phyloP scores from a whole-genome alignment of 2,329 filamentous ascomycete genomes.

The Botrytis fragariae region DNA sequence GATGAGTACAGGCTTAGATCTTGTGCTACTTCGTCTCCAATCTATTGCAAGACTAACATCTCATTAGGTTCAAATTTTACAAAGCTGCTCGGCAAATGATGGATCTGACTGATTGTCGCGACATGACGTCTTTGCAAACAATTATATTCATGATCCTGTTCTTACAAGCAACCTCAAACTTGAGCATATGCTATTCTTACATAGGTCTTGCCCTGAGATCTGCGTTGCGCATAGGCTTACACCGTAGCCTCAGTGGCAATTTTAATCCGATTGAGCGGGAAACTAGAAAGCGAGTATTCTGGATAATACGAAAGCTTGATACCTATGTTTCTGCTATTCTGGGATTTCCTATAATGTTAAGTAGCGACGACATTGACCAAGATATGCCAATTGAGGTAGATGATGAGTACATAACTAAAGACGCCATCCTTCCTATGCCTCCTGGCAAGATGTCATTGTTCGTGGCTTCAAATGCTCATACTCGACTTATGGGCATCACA shows the following conservation, averaged over 20 bases:
- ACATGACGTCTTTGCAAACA: slow-evolving; percentile 70
- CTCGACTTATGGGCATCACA: slow-evolving; percentile 61
- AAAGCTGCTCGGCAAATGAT: slow-evolving; percentile 64
- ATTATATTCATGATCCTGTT: slow-evolving; percentile 80
- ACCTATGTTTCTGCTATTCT: slow-evolving; percentile 67
- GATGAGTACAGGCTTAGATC: neutral
- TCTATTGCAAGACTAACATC: slow-evolving; percentile 17
- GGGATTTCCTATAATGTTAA: slow-evolving; percentile 63
- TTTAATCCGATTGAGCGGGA: slow-evolving; percentile 63
- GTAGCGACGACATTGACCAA: slow-evolving; percentile 65
- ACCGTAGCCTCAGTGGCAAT: slow-evolving; percentile 65
- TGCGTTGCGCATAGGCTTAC: slow-evolving; percentile 73
- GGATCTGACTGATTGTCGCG: slow-evolving; percentile 67
- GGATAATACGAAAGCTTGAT: slow-evolving; percentile 67
- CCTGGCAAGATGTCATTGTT: slow-evolving; percentile 55
- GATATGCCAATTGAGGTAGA: slow-evolving; percentile 63
- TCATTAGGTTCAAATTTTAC: slow-evolving; percentile 69
- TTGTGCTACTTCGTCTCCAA: neutral
- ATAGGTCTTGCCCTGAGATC: slow-evolving; percentile 75
- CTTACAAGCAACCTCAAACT: slow-evolving; percentile 73
- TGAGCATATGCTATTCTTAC: slow-evolving; percentile 78
- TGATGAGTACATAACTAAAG: slow-evolving; percentile 63
- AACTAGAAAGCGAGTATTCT: slow-evolving; percentile 63
- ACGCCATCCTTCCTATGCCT: slow-evolving; percentile 54
- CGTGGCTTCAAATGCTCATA: slow-evolving; percentile 65